A percentile compares a stretch with the other conserved stretches of the same genome.
Conservation (phyloP, 192 early-diverging fungal genomes). For the Cetraspora pellucida region DNA sequence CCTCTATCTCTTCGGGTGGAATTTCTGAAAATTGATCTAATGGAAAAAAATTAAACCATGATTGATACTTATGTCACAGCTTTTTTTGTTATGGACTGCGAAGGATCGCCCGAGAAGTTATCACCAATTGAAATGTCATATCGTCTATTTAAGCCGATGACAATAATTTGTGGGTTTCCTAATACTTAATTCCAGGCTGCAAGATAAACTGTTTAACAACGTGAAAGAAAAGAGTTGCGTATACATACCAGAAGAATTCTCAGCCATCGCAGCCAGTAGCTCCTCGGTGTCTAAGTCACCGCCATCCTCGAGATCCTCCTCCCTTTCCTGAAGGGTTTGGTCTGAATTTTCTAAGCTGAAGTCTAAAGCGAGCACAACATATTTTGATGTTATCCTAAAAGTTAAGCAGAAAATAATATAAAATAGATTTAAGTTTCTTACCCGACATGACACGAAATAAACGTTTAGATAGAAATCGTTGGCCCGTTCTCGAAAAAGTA, state of each 20-base stretch:
- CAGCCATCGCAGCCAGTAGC: background rate
- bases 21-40: constrained; percentile 14
- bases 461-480: too few species aligned
- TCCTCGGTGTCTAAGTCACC: constrained; percentile 23
- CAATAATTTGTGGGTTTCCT: background rate
- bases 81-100: background rate
- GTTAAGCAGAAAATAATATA: background rate
- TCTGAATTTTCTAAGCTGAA: constrained; percentile 18
- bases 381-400: background rate
- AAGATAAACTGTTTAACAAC: background rate
- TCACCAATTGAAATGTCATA: background rate
- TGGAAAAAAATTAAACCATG: constrained; percentile 19
- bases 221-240: background rate
- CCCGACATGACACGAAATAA: constrained; percentile 15
- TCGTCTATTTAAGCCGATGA: too few species aligned
- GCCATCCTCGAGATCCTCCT: constrained; percentile 26
- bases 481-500: too few species aligned
- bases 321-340: constrained; percentile 24
- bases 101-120: background rate
- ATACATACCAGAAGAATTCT: constrained; percentile 23
- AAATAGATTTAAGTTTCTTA: background rate
- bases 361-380: background rate
- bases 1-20: constrained; percentile 37
- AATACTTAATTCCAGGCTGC: background rate
- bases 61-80: background rate